phyloP scores from a whole-genome alignment of 345 rosid species.

The Durio zibethinus region DNA sequence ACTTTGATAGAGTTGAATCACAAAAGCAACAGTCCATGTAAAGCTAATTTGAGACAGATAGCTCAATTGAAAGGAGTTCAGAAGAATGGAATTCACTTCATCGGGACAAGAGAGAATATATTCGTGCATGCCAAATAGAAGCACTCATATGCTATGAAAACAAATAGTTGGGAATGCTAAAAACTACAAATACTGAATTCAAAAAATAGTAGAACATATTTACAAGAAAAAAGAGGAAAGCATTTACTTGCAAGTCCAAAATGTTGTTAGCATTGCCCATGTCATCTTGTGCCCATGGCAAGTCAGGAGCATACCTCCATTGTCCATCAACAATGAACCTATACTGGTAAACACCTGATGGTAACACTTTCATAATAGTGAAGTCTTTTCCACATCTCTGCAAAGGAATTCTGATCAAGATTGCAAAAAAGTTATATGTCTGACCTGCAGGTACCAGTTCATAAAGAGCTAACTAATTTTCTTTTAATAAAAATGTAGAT shows the following conservation, averaged over 20 bases:
- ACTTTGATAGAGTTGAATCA: neutral
- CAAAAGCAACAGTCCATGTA: neutral
- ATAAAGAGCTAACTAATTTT: neutral
- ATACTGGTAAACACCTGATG: constrained; percentile 93
- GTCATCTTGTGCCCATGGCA: constrained; percentile 82
- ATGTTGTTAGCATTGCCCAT: constrained; percentile 72
- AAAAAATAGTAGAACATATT: neutral
- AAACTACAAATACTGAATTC: neutral
- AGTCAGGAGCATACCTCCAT: constrained; percentile 76
- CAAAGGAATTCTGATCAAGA: constrained; percentile 67
- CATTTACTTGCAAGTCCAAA: constrained; percentile 79
- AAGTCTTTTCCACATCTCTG: constrained; percentile 96
- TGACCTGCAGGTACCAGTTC: neutral
- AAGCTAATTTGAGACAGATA: neutral
- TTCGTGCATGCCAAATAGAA: neutral
- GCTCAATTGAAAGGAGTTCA: neutral
- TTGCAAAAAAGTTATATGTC: constrained; percentile 12
- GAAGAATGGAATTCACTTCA: neutral
- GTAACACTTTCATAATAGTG: constrained; percentile 89
- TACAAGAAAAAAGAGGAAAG: neutral
- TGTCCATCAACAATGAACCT: constrained; percentile 92
- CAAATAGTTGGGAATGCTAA: neutral
- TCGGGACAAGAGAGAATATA: neutral
- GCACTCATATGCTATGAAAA: neutral
- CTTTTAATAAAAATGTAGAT: neutral